Base-by-base conservation (phyloP, 257 asterid genomes). In the Scutellaria minor region DNA sequence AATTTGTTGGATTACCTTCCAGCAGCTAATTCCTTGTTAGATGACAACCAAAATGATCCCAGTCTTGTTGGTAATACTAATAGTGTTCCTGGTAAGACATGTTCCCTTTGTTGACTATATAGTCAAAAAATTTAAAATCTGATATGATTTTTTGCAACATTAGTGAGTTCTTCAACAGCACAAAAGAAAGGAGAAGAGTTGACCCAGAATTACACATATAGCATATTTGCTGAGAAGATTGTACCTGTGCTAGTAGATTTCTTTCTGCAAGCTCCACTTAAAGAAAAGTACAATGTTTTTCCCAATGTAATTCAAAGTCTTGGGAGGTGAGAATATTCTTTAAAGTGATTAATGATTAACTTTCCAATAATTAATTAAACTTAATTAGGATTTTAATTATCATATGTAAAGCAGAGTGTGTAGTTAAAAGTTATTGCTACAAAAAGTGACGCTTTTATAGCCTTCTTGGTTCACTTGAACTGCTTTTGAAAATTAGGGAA, bases 221-320 rank as follows among this genome's bases (percentile, higher is more conserved):
- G 86, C 77, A 67, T 90, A 52, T 91, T 94, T 69, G 84, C 93
- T 4, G 99, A 91, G 82, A 94, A 90, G 84, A 92, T 94, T 78
- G 89, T 91, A 41, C 92, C 93, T 12, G 85, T 90, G 65, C 54
- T 94, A 27, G 95, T 91, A 75, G 96, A 88, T 79, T 86, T 91
- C 51, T 85, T 88, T 68, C 66, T 91, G 76, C 92, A 81, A 78
- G 93, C 93, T 80, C 99, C 99, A 64, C 75, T 89, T 57, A n/a
- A 60, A 35, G 93, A 85, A 73, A 89, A 89, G 84, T 84, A 87
- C 70, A 78, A 78, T 40, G 75, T 84, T 45, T 82, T 80, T 14
- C 87, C 96, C 68, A 89, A 87, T 73, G 76, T 90, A 72, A 85
- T 94, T 77, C 95, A 84, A 85, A 82, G 88, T 69, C 84, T 94